Base-by-base conservation (phyloP, 768 basidiomycete species). In the Clathrus columnatus region DNA sequence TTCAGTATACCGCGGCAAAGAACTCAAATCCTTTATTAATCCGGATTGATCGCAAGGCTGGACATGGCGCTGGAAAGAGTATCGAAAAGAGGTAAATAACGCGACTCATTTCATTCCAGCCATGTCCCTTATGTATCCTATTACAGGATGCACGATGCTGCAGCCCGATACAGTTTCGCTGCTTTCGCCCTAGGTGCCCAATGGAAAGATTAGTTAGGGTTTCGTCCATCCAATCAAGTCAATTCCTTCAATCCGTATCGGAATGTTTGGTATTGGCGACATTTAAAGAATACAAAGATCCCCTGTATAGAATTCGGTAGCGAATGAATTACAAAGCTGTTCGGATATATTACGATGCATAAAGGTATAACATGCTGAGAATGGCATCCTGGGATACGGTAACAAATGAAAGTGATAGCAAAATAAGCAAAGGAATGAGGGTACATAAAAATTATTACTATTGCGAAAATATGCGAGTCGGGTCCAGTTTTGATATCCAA, bases 401-500 rank as follows among this genome's bases (percentile, higher is more conserved):
- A 20, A 5, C 8, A 29, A 28, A 52, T 32, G 51, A 52, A 11
- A n/a, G 51, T 29, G 42, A 52, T n/a, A 29, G 24, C 46, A 3
- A 27, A 30, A 27, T 30, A 47, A 55, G 29, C 36, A 36, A 36
- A 36, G 36, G 36, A 36, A n/a, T 8, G 36, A 14, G 36, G n/a
- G n/a, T n/a, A 36, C 36, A 36, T n/a, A 36, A 36, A 14, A n/a
- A 8, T 8, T 36, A 36, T 36, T 17, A 5, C 27, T 59, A 30
- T 68, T 72, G 78, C 51, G 70, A 69, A 42, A 75, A 72, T 60
- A 81, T 70, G 63, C 86, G 80, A 63, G 87, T 90, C 50, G 90
- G 90, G 68, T 92, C 90, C 62, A 93, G 72, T 68, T 88, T 91
- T 57, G 77, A 73, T 62, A 80, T 84, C 93, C 93, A 96, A 65